A percentile compares a stretch with the other conserved stretches of the same genome.
These are phyloP conservation scores for Cercospora sp. DNA, from an alignment of 2,329 filamentous ascomycete genomes.

Conservation along the genomic window DNA sequence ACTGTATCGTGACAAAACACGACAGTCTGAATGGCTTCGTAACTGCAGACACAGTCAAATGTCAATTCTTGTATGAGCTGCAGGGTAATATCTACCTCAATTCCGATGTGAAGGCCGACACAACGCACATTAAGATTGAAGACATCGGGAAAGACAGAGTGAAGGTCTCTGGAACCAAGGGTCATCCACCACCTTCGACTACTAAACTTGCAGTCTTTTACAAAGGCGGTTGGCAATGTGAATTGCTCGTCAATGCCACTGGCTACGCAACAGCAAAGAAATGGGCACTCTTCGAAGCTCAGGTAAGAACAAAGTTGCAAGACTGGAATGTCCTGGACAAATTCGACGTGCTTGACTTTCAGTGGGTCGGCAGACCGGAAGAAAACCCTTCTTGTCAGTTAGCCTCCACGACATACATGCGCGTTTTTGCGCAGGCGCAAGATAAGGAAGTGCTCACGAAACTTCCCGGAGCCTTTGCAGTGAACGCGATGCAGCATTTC, in stretches of 20 bases:
- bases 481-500: conserved; percentile 34
- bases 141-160: conserved; percentile 53
- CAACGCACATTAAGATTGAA: conserved; percentile 53
- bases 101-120: conserved; percentile 56
- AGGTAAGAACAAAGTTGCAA: conserved; percentile 44
- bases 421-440: conserved; percentile 42
- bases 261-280: conserved; percentile 50
- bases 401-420: conserved; percentile 45
- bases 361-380: conserved; percentile 35
- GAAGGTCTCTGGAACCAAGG: conserved; percentile 48
- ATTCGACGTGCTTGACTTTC: conserved; percentile 32
- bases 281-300: conserved; percentile 46
- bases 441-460: conserved; percentile 27
- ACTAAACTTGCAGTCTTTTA: conserved; percentile 53
- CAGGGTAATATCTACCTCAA: conserved; percentile 59
- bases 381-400: conserved; percentile 44
- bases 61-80: conserved; percentile 56
- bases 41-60: conserved; percentile 52
- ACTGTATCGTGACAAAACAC: conserved; percentile 42
- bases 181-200: conserved; percentile 50
- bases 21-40: conserved; percentile 40
- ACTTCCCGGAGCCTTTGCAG: conserved; percentile 27
- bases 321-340: conserved; percentile 30
- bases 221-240: conserved; percentile 48
- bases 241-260: conserved; percentile 46